phyloP scores from a whole-genome alignment of 1,139 yeast genomes.

The Suhomyces atakaporum region DNA sequence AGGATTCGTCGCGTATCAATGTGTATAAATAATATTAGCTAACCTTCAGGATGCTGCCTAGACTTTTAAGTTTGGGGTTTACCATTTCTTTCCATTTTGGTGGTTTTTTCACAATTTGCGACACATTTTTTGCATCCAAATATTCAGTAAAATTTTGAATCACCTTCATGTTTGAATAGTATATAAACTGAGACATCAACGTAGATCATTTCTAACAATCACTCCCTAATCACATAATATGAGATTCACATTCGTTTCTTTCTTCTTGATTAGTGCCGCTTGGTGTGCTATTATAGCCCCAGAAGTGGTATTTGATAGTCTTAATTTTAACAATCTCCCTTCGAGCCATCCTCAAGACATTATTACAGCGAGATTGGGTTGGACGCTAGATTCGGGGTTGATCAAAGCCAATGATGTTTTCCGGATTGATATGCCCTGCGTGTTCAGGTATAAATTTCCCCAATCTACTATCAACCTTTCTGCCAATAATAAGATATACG shows the following conservation, averaged over 20 bases:
- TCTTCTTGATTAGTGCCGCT: constrained; percentile 1
- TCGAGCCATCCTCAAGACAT: constrained; percentile 20
- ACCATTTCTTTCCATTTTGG: constrained; percentile 6
- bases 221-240: not conserved
- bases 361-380: constrained; percentile 20
- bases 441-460: constrained; percentile 21
- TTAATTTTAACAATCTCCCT: constrained; percentile 7
- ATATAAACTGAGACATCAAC: constrained; percentile 1
- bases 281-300: constrained; percentile 6
- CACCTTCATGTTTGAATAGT: not conserved
- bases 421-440: constrained; percentile 19
- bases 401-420: constrained; percentile 5
- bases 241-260: not conserved
- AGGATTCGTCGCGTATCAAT: no score
- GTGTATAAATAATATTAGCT: no score
- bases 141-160: not conserved
- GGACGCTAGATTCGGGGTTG: constrained; percentile 14
- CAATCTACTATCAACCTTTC: constrained; percentile 11
- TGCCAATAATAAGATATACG: constrained; percentile 14
- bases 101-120: not conserved
- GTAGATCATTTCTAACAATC: not conserved
- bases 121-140: constrained; percentile 8
- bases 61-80: not conserved
- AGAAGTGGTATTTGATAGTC: constrained; percentile 13
- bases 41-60: no score